Base-by-base conservation (phyloP, 768 basidiomycete genomes). In the Lentinula lateritia region DNA sequence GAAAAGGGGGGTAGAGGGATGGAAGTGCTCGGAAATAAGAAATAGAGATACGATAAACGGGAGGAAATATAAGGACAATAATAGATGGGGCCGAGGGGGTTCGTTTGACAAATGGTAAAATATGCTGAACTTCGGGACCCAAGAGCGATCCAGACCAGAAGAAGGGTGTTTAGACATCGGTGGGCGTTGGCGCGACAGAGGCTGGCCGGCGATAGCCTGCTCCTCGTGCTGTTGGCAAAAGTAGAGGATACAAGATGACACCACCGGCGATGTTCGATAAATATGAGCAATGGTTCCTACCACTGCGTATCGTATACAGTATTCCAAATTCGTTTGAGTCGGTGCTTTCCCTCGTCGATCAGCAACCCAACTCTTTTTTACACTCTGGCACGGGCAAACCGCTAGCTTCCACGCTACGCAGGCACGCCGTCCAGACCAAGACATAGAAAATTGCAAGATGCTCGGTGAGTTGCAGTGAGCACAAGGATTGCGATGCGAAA, bases 41-140 rank as follows among this genome's bases (percentile, higher is more conserved):
- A 59, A 35, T 42, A 48, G 41, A 43, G 28, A 63, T 66, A 68
- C 59, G 63, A 56, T 64, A 67, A 35, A 7, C 15, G 32, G 15
- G 38, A 50, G 12, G 23, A 55, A 57, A 62, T 59, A 50, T 35
- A 50, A 48, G 9, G 35, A 50, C 45, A 20, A 48, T 48, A 48
- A 59, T 59, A 50, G 48, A 48, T 48, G 48, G 6, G 32, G 58
- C 16, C 45, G 46, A 10, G 48, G 45, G 18, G 34, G 46, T 20
- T 46, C 45, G 42, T 23, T 58, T 42, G 28, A 59, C 58, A 59
- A 35, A 57, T 58, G 18, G 34, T 43, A 58, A 18, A 12, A 58
- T 58, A 59, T 50, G 48, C 28, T 59, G 48, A 50, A 38, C 28
- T 59, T 36, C 56, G 10, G 41, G 50, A 20, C 58, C 58, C 58